phyloP scores from a whole-genome alignment of 495 filamentous ascomycete genomes.

The Parachaetomium inaequale region DNA sequence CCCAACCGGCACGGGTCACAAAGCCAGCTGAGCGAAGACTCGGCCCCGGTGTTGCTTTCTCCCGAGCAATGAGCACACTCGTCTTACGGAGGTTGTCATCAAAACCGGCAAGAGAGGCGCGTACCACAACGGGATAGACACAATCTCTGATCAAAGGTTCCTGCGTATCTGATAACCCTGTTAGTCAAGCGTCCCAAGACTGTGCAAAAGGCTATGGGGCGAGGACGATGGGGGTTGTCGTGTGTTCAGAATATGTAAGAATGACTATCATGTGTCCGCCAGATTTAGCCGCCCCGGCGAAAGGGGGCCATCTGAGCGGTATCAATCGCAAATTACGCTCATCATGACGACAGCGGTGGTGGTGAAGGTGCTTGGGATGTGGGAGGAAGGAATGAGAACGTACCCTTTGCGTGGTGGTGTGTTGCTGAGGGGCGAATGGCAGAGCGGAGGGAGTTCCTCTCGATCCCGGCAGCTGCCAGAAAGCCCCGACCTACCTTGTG shows the following conservation, averaged over 20 bases:
- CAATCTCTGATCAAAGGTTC: background rate
- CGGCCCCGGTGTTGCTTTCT: slow-evolving; percentile 13
- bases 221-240: slow-evolving; percentile 4
- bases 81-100: slow-evolving; percentile 2
- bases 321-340: slow-evolving; percentile 39
- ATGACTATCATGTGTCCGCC: slow-evolving; percentile 31
- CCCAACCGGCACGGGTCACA: slow-evolving; percentile 1
- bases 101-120: slow-evolving; percentile 9
- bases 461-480: background rate
- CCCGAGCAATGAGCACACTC: slow-evolving; percentile 18
- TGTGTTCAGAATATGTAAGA: slow-evolving; percentile 37
- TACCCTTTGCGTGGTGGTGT: slow-evolving; percentile 8
- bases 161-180: background rate
- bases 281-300: slow-evolving; percentile 33
- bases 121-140: slow-evolving; percentile 16
- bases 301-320: slow-evolving; percentile 30
- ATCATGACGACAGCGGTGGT: slow-evolving; percentile 24
- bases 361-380: background rate
- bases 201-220: background rate
- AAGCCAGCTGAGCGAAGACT: slow-evolving; percentile 19
- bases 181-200: slow-evolving; percentile 10
- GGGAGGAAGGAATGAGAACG: background rate
- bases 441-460: background rate
- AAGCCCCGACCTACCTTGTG: slow-evolving; percentile 5
- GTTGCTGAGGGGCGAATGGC: background rate